Percentiles rank a stretch among this genome's conserved stretches.
Conservation (phyloP, 495 filamentous ascomycete species). For the Endocarpon pusillum region DNA sequence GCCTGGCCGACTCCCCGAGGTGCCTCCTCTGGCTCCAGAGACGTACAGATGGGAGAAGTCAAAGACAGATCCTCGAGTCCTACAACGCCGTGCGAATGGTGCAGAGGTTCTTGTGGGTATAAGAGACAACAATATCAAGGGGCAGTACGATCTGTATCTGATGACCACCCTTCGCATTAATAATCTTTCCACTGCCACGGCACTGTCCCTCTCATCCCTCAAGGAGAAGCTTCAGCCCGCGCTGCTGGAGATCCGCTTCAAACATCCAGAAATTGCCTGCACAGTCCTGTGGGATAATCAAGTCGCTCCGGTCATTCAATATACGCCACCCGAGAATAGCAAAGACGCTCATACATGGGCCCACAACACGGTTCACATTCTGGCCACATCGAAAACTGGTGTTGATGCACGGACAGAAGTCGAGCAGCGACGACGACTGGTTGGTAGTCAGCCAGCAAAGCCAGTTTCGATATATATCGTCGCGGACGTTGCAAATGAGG, state of each 20-base stretch:
- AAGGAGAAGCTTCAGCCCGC: background rate
- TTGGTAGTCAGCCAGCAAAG: background rate
- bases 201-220: background rate
- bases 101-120: conserved; percentile 1
- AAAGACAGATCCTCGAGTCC: background rate
- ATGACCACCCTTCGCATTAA: background rate
- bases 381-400: background rate
- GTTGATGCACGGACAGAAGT: background rate
- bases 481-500: background rate
- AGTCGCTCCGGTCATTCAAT: background rate
- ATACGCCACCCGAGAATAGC: background rate
- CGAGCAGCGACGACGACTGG: background rate
- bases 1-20: no score
- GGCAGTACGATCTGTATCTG: background rate
- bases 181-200: no score
- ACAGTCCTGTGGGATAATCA: conserved; percentile 1
- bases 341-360: conserved; percentile 1
- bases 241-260: background rate
- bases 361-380: background rate
- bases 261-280: conserved; percentile 2
- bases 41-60: conserved; percentile 1
- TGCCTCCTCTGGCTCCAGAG: background rate
- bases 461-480: background rate
- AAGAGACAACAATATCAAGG: background rate
- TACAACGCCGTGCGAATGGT: conserved; percentile 1